Base-by-base conservation (phyloP, 495 filamentous ascomycete species). In the Penicillium bialowiezense region DNA sequence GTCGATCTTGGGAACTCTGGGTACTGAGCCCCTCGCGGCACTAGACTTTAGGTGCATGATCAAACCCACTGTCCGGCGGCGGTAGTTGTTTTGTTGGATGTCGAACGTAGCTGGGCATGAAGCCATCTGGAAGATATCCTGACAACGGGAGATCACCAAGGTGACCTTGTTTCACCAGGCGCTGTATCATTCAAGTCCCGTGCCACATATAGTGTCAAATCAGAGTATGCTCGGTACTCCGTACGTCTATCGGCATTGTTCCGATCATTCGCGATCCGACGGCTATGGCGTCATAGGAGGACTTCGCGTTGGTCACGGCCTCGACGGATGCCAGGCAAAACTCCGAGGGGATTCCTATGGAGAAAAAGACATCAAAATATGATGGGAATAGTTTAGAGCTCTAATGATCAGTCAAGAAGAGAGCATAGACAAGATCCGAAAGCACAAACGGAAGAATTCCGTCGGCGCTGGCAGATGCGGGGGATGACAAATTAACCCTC, bases 401-500 rank as follows among this genome's bases (percentile, higher is more conserved):
- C n/a, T n/a, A n/a, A n/a, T n/a, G n/a, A n/a, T n/a, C n/a, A n/a
- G n/a, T n/a, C n/a, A n/a, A n/a, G n/a, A n/a, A n/a, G n/a, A n/a
- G n/a, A n/a, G n/a, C n/a, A n/a, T n/a, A n/a, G n/a, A n/a, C n/a
- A n/a, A n/a, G n/a, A n/a, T n/a, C n/a, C n/a, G n/a, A n/a, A n/a
- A n/a, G n/a, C n/a, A n/a, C n/a, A 39, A 39, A 7, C 18, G 8
- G 9, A 39, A 21, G 34, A 36, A 26, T 26, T 26, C 23, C 23
- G 23, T 26, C 23, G 17, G 3, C 36, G 35, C 7, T 3, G 15
- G 35, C 3, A 7, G 23, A 54, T 54, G 51, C 51, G 51, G 54
- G 51, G 48, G 58, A 62, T 62, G 48, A 62, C 59, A 62, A 62
- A 62, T 62, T 43, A 14, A 41, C 42, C 18, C 35, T 44, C 20